Evolutionary conservation across 2,329 filamentous ascomycete species (phyloP), one percentile per base, ranked within the genome.

Genomic region (Diaporthe citrichinensis): DNA sequence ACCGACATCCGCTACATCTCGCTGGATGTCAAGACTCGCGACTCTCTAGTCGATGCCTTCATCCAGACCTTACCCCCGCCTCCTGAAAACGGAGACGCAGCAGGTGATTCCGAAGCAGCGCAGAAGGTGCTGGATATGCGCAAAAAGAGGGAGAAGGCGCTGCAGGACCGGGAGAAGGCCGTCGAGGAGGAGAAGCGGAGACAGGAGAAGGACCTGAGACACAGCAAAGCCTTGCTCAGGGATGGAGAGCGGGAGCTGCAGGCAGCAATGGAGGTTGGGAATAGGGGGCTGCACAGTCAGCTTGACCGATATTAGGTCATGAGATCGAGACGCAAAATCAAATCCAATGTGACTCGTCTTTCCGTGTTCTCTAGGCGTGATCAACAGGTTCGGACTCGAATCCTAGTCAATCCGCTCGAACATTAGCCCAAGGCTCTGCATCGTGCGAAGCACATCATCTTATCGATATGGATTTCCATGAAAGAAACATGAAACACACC

Each of bases 1-100:
- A 86, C 88, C 23, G 94, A 96, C 80, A 83, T 94, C 49, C 90
- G 93, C 59, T 96, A 91, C 82, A 91, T 95, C 46, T 92, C 92
- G 5, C 85, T 96, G 0, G 89, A 92, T 36, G 82, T 90, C 0
- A 84, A 87, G 53, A 86, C 89, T 0, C 88, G 94, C 25, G 92
- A 95, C 78, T 84, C 89, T 2, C 84, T 96, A 8, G 84, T 96
- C 9, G 90, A 92, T 80, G 89, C 90, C 4, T 94, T 92, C 80
- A 90, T 96, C 39, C 88, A 90, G 75, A 92, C 88, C 0, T 84
- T 96, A 1, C 89, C 89, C 4, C 87, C 91, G 5, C 89, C 91
- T 25, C 91, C 91, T 0, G 87, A 88, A 41, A 83, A 84, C 2
- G 77, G 74, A 0, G 80, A 79, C 12, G 78, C 74, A 4, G 82